These are phyloP conservation scores for Cyclanthera cordifolia DNA, from an alignment of 306 rosid species.

Conservation along the genomic window DNA sequence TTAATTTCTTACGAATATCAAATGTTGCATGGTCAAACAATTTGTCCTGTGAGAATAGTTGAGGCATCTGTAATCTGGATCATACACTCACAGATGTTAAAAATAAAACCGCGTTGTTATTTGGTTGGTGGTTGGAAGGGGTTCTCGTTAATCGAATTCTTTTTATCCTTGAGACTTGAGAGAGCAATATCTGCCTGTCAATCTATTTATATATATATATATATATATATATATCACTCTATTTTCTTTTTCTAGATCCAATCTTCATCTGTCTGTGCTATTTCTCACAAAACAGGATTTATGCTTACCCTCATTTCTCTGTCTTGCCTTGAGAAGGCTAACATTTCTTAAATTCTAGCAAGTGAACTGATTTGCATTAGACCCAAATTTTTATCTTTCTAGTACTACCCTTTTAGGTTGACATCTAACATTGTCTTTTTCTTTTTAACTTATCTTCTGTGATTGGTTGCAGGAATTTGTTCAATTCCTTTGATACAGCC, in stretches of 20 bases:
- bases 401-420: background rate
- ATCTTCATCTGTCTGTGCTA: background rate
- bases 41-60: no score
- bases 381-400: background rate
- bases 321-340: background rate
- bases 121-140: slow-evolving; percentile 1
- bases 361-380: background rate
- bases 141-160: background rate
- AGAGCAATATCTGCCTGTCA: no score
- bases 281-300: background rate
- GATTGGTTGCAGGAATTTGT: slow-evolving; percentile 56
- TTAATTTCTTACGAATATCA: no score
- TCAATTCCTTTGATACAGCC: slow-evolving; percentile 73
- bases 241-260: background rate
- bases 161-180: background rate
- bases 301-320: background rate
- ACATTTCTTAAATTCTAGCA: background rate
- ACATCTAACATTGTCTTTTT: background rate
- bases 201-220: no score
- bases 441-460: background rate
- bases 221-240: no score
- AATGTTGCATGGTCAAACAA: no score
- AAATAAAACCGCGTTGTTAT: no score
- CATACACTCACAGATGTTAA: no score
- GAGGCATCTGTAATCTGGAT: no score